Conservation (phyloP, 306 rosid genomes). For the Gynostemma pentaphyllum region DNA sequence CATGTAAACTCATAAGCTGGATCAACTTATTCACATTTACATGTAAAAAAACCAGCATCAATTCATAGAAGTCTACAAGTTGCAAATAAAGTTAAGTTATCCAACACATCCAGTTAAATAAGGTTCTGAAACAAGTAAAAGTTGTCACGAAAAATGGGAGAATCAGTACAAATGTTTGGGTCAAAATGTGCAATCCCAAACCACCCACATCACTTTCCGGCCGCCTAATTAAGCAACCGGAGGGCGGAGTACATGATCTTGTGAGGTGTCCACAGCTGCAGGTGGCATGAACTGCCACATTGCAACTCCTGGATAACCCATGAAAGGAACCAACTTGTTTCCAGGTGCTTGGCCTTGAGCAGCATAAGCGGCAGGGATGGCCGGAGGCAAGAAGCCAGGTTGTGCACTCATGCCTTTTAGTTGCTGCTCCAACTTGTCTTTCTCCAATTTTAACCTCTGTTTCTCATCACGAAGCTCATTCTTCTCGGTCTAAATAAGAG, state of each 20-base stretch:
- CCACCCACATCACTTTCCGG: background rate
- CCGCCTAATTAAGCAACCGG: conserved; percentile 71
- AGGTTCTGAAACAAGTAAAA: background rate
- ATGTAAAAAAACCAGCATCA: conserved; percentile 47
- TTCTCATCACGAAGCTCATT: conserved; percentile 93
- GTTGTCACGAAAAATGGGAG: conserved; percentile 2
- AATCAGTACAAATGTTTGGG: conserved; percentile 7
- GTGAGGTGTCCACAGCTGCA: conserved; percentile 82
- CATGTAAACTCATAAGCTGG: background rate
- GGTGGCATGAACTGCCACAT: conserved; percentile 99
- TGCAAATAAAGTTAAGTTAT: conserved; percentile 3
- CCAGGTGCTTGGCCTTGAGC: conserved; percentile 71
- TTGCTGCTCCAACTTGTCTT: conserved; percentile 82
- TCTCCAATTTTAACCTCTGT: conserved; percentile 79
- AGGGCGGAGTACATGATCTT: conserved; percentile 94
- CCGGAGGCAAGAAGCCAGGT: conserved; percentile 69
- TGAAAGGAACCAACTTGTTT: conserved; percentile 78
- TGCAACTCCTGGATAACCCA: conserved; percentile 82
- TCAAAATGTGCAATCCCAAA: conserved; percentile 1
- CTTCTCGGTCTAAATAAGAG: conserved; percentile 53
- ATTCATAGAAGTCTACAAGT: conserved; percentile 23
- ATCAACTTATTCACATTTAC: conserved; percentile 39
- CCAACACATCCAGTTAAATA: conserved; percentile 1
- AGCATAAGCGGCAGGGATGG: conserved; percentile 69
- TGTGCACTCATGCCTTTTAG: conserved; percentile 55